Conservation (phyloP, 2,329 filamentous ascomycete species). For the Monosporascus sp. region DNA sequence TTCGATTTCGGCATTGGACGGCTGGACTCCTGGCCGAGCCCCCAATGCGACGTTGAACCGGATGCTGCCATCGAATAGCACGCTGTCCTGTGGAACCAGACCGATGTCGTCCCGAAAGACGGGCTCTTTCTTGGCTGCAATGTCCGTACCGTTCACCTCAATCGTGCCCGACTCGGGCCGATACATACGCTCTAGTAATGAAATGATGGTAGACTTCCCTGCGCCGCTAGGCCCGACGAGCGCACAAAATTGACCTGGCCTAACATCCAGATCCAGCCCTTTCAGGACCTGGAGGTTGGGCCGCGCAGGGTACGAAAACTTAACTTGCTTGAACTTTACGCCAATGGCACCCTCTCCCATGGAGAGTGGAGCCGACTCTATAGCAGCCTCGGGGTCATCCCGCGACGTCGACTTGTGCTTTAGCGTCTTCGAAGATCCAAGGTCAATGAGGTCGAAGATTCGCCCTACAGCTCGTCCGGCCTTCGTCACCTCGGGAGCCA, state of each 20-base stretch:
- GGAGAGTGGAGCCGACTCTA: slow-evolving; percentile 16
- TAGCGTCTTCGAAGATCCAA: slow-evolving; percentile 29
- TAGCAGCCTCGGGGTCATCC: slow-evolving; percentile 22
- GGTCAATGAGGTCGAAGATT: slow-evolving; percentile 47
- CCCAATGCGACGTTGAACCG: slow-evolving; percentile 53
- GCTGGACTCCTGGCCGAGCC: slow-evolving; percentile 47
- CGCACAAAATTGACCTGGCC: slow-evolving; percentile 34
- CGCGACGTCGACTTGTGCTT: slow-evolving; percentile 6
- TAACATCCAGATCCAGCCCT: slow-evolving; percentile 31
- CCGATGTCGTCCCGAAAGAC: slow-evolving; percentile 49
- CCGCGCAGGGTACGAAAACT: slow-evolving; percentile 57
- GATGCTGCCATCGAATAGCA: slow-evolving; percentile 53
- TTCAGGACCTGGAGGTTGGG: slow-evolving; percentile 46
- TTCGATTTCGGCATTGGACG: slow-evolving; percentile 56
- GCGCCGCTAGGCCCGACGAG: slow-evolving; percentile 42
- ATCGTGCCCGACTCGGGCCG: slow-evolving; percentile 43
- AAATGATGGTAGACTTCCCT: slow-evolving; percentile 43
- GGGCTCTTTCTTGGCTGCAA: slow-evolving; percentile 35
- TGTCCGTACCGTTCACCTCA: slow-evolving; percentile 45
- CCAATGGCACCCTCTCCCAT: slow-evolving; percentile 23
- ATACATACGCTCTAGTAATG: slow-evolving; percentile 50
- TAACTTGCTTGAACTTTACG: slow-evolving; percentile 49
- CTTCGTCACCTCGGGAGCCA: slow-evolving; percentile 69
- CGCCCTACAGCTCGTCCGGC: slow-evolving; percentile 57
- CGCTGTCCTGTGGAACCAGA: slow-evolving; percentile 52